Evolutionary conservation across 768 basidiomycete species (phyloP), one percentile per base, ranked within the genome.

Genomic region (Leucosporidium scottii): DNA sequence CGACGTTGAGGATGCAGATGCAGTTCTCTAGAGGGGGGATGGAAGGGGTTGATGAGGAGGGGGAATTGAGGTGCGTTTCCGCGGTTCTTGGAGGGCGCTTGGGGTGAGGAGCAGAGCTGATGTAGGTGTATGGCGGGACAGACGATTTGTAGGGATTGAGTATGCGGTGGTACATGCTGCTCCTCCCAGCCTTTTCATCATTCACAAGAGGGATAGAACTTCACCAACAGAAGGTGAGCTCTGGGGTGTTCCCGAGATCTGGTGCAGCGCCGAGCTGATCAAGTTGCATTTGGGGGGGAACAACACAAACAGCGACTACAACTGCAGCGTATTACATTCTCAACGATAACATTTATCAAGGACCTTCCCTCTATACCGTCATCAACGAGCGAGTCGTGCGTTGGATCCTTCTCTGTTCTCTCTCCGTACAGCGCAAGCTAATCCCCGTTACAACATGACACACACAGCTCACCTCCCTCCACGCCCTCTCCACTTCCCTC

Each of bases 1-100:
- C 92, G 74, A 86, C 89, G 36, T 80, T 94, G 54, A 87, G 91
- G 73, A 94, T 94, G 92, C 92, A 94, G 78, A 93, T 90, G 0
- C 87, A 88, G 80, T 87, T 90, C n/a, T 80, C 84, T 34, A 84
- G 87, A 15, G 79, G 91, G 64, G 80, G 82, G 12, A 87, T 73
- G 63, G 62, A 65, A 0, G 63, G 63, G 7, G 51, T 75, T 4
- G 66, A 93, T 72, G 92, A 93, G 77, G 86, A 87, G 15, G 89
- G 89, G 70, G 90, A 93, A 76, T 85, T 94, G 69, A 65, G 82
- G 91, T 89, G 77, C 71, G 85, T 78, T 27, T n/a, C n/a, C n/a
- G n/a, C n/a, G n/a, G n/a, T n/a, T n/a, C n/a, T n/a, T n/a, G n/a
- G n/a, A n/a, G n/a, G n/a, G n/a, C n/a, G n/a, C n/a, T n/a, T n/a